These are phyloP conservation scores for Trichoderma reesei DNA, from an alignment of 495 filamentous ascomycete species.

Conservation along the genomic window DNA sequence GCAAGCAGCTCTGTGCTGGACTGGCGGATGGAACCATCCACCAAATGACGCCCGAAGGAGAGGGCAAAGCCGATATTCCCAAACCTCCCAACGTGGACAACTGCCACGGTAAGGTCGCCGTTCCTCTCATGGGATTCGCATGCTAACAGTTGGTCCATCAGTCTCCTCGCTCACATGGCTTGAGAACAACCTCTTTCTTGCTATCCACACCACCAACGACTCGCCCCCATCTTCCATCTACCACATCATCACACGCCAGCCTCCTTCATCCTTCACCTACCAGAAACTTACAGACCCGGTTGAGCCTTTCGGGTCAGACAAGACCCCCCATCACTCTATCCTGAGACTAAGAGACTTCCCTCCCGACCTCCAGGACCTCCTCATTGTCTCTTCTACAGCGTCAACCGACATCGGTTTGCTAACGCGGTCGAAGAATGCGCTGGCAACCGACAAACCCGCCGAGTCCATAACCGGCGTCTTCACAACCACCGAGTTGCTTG, in stretches of 20 bases:
- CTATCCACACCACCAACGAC: conserved; percentile 55
- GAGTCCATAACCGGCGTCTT: conserved; percentile 55
- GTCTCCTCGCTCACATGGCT: conserved; percentile 86
- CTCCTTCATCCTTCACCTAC: conserved; percentile 47
- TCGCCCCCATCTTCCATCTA: conserved; percentile 53
- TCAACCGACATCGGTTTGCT: conserved; percentile 69
- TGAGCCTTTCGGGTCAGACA: conserved; percentile 55
- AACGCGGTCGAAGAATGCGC: conserved; percentile 55
- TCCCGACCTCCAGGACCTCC: conserved; percentile 64
- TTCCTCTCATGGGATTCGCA: neutral
- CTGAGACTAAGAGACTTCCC: conserved; percentile 65
- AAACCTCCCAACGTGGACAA: conserved; percentile 59
- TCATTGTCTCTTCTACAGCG: conserved; percentile 75
- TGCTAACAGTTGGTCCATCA: conserved; percentile 21
- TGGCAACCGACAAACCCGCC: conserved; percentile 50
- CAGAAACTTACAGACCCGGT: conserved; percentile 65
- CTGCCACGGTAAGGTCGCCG: conserved; percentile 51
- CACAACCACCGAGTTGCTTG: conserved; percentile 58
- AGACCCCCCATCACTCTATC: conserved; percentile 66
- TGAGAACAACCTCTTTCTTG: conserved; percentile 75
- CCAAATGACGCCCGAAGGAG: conserved; percentile 76
- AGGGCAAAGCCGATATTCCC: conserved; percentile 66
- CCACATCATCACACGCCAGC: conserved; percentile 62
- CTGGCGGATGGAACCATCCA: conserved; percentile 68
- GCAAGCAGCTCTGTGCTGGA: conserved; percentile 88